Evolutionary conservation across 257 asterid species (phyloP).

Genomic region (Solanum piurae): DNA sequence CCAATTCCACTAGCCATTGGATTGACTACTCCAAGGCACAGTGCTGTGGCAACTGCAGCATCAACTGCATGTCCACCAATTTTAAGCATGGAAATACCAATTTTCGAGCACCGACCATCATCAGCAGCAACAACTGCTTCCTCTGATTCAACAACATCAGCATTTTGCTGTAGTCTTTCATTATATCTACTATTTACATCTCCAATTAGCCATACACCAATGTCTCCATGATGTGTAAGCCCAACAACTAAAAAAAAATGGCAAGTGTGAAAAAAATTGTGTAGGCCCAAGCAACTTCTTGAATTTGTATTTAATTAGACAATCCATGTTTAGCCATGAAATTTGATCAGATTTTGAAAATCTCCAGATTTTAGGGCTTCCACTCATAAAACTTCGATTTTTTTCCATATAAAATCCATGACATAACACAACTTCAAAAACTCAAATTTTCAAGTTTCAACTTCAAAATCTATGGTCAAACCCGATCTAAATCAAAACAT

Average conservation of each 20-base stretch:
- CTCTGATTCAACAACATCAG: constrained; percentile 36
- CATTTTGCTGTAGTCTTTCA: constrained; percentile 3
- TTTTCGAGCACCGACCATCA: constrained; percentile 77
- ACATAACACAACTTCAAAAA: not conserved
- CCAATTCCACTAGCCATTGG: constrained; percentile 78
- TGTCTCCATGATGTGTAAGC: not conserved
- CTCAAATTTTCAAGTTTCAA: not conserved
- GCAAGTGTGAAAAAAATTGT: not conserved
- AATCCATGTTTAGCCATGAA: not conserved
- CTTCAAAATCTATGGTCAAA: not conserved
- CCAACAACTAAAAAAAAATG: not conserved
- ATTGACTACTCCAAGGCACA: constrained; percentile 75
- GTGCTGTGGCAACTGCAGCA: constrained; percentile 76
- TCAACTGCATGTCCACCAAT: constrained; percentile 85
- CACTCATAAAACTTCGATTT: not conserved
- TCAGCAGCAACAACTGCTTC: constrained; percentile 79
- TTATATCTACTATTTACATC: constrained; percentile 1
- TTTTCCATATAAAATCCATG: not conserved
- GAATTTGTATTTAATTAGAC: no score
- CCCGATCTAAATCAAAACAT: not conserved
- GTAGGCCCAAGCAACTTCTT: not conserved
- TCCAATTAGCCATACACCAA: not conserved
- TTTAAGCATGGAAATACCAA: constrained; percentile 46
- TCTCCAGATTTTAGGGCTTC: not conserved
- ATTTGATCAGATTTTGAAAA: no score